Evolutionary conservation across 2,329 filamentous ascomycete species (phyloP).

Genomic region (Lachnum nothofagi): DNA sequence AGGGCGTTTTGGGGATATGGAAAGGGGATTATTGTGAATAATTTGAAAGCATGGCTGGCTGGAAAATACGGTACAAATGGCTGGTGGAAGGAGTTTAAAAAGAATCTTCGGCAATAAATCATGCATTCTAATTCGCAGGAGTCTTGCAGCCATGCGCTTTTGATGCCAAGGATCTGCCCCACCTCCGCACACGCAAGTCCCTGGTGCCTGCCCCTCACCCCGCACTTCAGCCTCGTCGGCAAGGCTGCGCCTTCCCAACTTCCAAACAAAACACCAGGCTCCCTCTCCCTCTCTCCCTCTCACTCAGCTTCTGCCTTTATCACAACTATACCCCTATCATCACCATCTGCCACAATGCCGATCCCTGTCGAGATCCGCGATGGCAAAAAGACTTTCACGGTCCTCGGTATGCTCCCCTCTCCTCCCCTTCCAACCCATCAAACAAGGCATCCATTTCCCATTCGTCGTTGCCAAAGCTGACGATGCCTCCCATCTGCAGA

Average conservation of each 20-base stretch:
- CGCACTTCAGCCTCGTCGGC: slow-evolving; percentile 3
- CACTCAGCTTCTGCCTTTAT: background rate
- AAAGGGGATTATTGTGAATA: background rate
- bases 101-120: too few relatives aligned
- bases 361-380: slow-evolving; percentile 16
- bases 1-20: background rate
- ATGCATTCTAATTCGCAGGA: too few relatives aligned
- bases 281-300: background rate
- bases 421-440: too few relatives aligned
- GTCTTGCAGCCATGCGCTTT: too few relatives aligned
- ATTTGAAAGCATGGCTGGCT: too few relatives aligned
- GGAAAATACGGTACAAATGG: too few relatives aligned
- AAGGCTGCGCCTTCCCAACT: background rate
- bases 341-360: slow-evolving; percentile 21
- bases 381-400: slow-evolving; percentile 25
- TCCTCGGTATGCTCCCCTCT: slow-evolving; percentile 16
- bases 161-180: background rate
- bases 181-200: background rate
- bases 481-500: slow-evolving; percentile 44
- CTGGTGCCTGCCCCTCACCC: slow-evolving; percentile 1
- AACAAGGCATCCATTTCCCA: too few relatives aligned
- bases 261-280: background rate
- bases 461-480: too few relatives aligned
- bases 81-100: too few relatives aligned
- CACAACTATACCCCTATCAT: background rate